Evolutionary conservation across 148 eudicot species (phyloP).

Genomic region (Persicaria maculosa): DNA sequence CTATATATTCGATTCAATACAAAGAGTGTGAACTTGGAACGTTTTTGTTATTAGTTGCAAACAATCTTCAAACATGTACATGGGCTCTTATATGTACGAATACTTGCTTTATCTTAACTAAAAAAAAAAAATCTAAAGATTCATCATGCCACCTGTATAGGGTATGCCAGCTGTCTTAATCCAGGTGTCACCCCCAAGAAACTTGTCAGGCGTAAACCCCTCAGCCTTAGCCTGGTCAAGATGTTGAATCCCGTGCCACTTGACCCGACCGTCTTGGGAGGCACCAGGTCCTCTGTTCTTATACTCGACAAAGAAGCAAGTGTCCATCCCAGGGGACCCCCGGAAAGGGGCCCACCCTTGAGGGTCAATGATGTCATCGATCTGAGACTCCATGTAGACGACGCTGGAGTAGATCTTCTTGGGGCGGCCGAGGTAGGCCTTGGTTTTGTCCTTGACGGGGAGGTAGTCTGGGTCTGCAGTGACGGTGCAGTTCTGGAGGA

Average conservation of each 20-base stretch:
- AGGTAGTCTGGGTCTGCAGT: slow-evolving; percentile 18
- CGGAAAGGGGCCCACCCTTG: slow-evolving; percentile 51
- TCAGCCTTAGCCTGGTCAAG: slow-evolving; percentile 16
- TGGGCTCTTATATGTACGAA: not conserved
- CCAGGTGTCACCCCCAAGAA: slow-evolving; percentile 41
- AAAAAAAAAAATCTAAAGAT: not conserved
- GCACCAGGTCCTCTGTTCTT: slow-evolving; percentile 52
- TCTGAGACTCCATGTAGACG: slow-evolving; percentile 31
- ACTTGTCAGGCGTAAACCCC: slow-evolving; percentile 23
- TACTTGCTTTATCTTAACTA: not conserved
- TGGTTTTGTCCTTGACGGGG: slow-evolving; percentile 12
- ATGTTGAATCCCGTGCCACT: slow-evolving; percentile 47
- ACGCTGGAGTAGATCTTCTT: slow-evolving; percentile 40
- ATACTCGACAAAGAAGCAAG: slow-evolving; percentile 41
- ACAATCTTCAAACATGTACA: not conserved
- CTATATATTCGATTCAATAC: not conserved
- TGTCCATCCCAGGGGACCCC: slow-evolving; percentile 23
- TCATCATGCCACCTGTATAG: slow-evolving; percentile 35
- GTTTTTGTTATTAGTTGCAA: not conserved
- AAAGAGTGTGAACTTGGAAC: not conserved
- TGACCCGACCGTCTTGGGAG: slow-evolving; percentile 21
- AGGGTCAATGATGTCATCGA: slow-evolving; percentile 32
- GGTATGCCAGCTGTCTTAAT: slow-evolving; percentile 33
- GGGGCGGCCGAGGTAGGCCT: slow-evolving; percentile 45
- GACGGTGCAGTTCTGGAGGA: slow-evolving; percentile 46